These are phyloP conservation scores for Allium cepa DNA, from an alignment of 106 monocot genomes.

Conservation along the genomic window DNA sequence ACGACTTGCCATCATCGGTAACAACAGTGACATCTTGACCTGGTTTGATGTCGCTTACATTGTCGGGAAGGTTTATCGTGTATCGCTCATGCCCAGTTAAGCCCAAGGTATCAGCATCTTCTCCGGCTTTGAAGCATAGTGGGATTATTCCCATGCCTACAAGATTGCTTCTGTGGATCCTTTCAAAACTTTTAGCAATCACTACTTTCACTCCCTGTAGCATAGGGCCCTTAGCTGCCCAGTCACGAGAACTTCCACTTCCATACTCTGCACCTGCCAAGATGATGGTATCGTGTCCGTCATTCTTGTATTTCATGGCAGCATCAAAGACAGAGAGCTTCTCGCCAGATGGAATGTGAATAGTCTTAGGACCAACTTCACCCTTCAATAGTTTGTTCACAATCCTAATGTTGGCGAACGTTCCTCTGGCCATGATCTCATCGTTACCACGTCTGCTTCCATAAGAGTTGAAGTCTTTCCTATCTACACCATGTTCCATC, in stretches of 20 bases:
- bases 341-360: constrained; percentile 60
- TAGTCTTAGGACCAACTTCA: constrained; percentile 57
- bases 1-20: constrained; percentile 46
- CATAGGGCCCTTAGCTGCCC: constrained; percentile 83
- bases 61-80: constrained; percentile 46
- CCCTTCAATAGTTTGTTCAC: constrained; percentile 66
- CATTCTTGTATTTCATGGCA: constrained; percentile 57
- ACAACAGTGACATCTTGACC: constrained; percentile 48
- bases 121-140: constrained; percentile 57
- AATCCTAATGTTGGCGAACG: constrained; percentile 63
- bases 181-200: constrained; percentile 63
- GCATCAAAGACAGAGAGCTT: constrained; percentile 70
- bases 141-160: constrained; percentile 73
- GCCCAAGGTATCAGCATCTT: constrained; percentile 52
- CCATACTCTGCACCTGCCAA: constrained; percentile 76
- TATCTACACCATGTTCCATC: constrained; percentile 45
- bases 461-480: constrained; percentile 72
- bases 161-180: constrained; percentile 63
- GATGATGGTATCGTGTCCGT: constrained; percentile 54
- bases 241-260: constrained; percentile 80
- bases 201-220: constrained; percentile 63
- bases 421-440: constrained; percentile 69
- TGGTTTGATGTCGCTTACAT: constrained; percentile 37
- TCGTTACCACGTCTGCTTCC: constrained; percentile 68
- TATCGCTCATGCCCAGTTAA: constrained; percentile 52